Evolutionary conservation across 768 basidiomycete genomes (phyloP).

Genomic region (Obba rivulosa): DNA sequence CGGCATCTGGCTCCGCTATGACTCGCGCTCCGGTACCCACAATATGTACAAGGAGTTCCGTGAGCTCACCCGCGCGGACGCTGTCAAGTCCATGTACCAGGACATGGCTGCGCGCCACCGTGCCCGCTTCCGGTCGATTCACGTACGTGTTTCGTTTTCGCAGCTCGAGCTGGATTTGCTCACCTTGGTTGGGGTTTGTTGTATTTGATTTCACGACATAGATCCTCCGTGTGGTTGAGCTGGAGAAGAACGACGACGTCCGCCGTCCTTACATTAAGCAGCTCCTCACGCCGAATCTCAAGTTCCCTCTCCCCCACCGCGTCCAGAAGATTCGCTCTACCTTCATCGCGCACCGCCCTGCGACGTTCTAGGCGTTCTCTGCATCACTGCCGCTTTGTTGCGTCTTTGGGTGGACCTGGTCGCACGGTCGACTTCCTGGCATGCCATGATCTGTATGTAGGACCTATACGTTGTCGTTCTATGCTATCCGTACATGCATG

Average conservation of each 20-base stretch:
- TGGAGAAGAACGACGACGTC: constrained; percentile 86
- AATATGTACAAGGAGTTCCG: constrained; percentile 99
- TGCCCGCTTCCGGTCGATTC: constrained; percentile 98
- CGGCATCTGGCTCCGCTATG: constrained; percentile 99
- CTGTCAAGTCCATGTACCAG: constrained; percentile 96
- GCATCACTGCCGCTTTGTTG: too few relatives aligned
- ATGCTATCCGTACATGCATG: too few relatives aligned
- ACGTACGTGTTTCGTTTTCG: constrained; percentile 51
- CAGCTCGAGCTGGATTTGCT: too few relatives aligned
- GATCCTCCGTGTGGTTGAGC: constrained; percentile 97
- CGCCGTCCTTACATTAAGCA: constrained; percentile 99
- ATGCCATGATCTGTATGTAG: too few relatives aligned
- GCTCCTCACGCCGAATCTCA: constrained; percentile 82
- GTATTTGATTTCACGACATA: too few relatives aligned
- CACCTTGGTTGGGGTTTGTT: too few relatives aligned
- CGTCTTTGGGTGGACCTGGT: too few relatives aligned
- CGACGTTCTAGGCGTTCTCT: constrained; percentile 62
- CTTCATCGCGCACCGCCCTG: constrained; percentile 74
- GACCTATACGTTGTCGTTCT: too few relatives aligned
- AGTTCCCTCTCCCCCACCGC: constrained; percentile 96
- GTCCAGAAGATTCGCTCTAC: constrained; percentile 72
- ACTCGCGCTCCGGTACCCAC: constrained; percentile 99
- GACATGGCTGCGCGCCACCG: constrained; percentile 99
- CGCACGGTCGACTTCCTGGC: too few relatives aligned
- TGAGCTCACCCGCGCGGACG: constrained; percentile 89